A percentile compares a stretch with the other conserved stretches of the same genome.
phyloP scores from a whole-genome alignment of 2,329 filamentous ascomycete species.

The Ophiocordyceps unilateralis region DNA sequence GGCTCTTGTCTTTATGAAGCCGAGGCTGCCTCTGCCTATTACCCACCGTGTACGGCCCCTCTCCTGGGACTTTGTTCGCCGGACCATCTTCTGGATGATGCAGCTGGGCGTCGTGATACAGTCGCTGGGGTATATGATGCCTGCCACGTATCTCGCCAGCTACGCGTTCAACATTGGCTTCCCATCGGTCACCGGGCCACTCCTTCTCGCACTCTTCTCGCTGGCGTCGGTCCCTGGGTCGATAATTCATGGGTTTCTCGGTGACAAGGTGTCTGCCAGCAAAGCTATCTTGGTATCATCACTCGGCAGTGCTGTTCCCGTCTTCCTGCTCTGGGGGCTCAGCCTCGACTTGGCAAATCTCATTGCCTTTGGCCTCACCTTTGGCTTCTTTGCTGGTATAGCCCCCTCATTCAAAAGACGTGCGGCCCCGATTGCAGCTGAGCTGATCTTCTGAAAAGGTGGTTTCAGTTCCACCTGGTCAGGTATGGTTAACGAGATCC shows the following conservation, averaged over 20 bases:
- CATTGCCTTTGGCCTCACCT: conserved; percentile 43
- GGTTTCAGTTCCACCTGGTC: conserved; percentile 45
- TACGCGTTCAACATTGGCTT: conserved; percentile 31
- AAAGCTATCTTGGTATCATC: conserved; percentile 41
- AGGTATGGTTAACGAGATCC: conserved; percentile 27
- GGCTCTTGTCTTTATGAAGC: conserved; percentile 34
- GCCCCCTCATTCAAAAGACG: not conserved
- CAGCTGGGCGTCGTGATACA: conserved; percentile 39
- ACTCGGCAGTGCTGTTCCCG: conserved; percentile 34
- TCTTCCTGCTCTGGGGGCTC: conserved; percentile 45
- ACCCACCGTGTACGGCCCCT: conserved; percentile 18
- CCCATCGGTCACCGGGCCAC: conserved; percentile 16
- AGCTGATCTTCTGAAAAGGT: conserved; percentile 9
- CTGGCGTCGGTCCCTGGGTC: conserved; percentile 43
- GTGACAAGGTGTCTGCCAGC: conserved; percentile 33
- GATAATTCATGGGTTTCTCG: conserved; percentile 37
- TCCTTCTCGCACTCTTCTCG: conserved; percentile 35
- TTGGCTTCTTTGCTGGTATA: conserved; percentile 44
- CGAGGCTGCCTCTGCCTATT: conserved; percentile 28
- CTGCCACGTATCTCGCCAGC: conserved; percentile 41
- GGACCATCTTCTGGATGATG: conserved; percentile 38
- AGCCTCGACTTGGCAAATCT: conserved; percentile 33
- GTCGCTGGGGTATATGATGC: conserved; percentile 44
- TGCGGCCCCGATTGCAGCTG: not conserved
- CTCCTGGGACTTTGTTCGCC: conserved; percentile 30